Percentiles rank a stretch among this genome's conserved stretches.
phyloP scores from a whole-genome alignment of 495 filamentous ascomycete genomes.

The Penicilliopsis zonata region DNA sequence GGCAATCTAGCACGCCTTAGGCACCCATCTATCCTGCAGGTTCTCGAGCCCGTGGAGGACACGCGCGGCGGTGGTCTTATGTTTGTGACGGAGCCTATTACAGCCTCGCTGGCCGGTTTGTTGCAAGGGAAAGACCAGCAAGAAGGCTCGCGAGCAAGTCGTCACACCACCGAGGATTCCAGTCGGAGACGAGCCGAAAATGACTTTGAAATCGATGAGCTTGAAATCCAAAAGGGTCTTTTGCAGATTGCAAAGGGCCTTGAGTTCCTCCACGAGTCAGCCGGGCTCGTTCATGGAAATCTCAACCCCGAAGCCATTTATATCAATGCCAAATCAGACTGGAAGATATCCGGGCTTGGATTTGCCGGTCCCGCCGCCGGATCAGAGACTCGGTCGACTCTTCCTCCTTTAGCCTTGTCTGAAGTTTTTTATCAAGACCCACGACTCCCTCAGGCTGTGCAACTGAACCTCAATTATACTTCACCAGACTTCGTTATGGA shows the following conservation, averaged over 20 bases:
- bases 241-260: conserved; percentile 87
- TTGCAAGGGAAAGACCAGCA: conserved; percentile 86
- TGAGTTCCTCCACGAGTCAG: conserved; percentile 94
- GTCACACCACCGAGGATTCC: conserved; percentile 71
- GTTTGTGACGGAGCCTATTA: conserved; percentile 88
- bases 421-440: conserved; percentile 79
- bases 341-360: conserved; percentile 91
- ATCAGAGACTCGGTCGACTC: conserved; percentile 53
- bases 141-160: conserved; percentile 64
- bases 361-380: conserved; percentile 70
- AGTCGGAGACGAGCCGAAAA: conserved; percentile 61
- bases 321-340: conserved; percentile 94
- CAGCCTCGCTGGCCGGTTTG: conserved; percentile 71
- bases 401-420: conserved; percentile 64
- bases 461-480: conserved; percentile 83
- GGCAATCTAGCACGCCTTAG: conserved; percentile 73
- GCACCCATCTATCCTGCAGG: conserved; percentile 84
- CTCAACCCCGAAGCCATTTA: conserved; percentile 91
- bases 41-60: conserved; percentile 92
- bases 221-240: conserved; percentile 94
- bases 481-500: conserved; percentile 92
- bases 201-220: conserved; percentile 89
- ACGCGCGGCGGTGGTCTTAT: conserved; percentile 82
- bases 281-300: conserved; percentile 86
- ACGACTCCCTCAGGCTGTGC: conserved; percentile 70